phyloP scores from a whole-genome alignment of 768 basidiomycete species.

The Trametes meyenii region DNA sequence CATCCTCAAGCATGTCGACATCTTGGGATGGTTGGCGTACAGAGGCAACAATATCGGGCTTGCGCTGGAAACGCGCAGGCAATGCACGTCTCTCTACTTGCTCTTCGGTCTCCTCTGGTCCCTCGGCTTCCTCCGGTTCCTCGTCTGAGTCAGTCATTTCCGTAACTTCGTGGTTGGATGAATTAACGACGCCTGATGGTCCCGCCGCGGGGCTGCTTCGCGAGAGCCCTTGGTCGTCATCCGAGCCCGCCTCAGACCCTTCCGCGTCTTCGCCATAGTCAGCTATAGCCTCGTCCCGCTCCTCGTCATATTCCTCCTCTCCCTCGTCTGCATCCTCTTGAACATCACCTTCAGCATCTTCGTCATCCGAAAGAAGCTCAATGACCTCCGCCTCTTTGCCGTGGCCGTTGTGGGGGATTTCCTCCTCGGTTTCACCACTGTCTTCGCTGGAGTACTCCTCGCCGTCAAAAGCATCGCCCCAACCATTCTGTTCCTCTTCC shows the following conservation, averaged over 20 bases:
- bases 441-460: constrained; percentile 33
- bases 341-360: constrained; percentile 17
- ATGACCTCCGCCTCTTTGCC: constrained; percentile 27
- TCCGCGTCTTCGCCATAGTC: constrained; percentile 7
- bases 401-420: constrained; percentile 6
- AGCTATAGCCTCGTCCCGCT: not conserved
- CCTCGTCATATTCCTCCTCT: constrained; percentile 6
- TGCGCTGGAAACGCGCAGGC: constrained; percentile 18
- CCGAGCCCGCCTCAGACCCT: constrained; percentile 15
- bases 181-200: not conserved
- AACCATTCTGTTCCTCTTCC: constrained; percentile 21
- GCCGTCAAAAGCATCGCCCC: constrained; percentile 28
- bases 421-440: constrained; percentile 37
- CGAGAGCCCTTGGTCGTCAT: constrained; percentile 7
- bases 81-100: not conserved
- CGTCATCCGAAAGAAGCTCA: constrained; percentile 27
- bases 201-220: constrained; percentile 6
- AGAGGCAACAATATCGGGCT: constrained; percentile 1
- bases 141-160: constrained; percentile 19
- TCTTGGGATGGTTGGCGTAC: not conserved
- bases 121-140: constrained; percentile 1
- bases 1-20: constrained; percentile 28
- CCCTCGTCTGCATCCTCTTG: not conserved
- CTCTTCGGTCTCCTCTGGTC: not conserved
- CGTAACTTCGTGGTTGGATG: not conserved